Evolutionary conservation across 148 eudicot genomes (phyloP), one percentile per base, ranked within the genome.

Genomic region (Camellia lanceoleosa): DNA sequence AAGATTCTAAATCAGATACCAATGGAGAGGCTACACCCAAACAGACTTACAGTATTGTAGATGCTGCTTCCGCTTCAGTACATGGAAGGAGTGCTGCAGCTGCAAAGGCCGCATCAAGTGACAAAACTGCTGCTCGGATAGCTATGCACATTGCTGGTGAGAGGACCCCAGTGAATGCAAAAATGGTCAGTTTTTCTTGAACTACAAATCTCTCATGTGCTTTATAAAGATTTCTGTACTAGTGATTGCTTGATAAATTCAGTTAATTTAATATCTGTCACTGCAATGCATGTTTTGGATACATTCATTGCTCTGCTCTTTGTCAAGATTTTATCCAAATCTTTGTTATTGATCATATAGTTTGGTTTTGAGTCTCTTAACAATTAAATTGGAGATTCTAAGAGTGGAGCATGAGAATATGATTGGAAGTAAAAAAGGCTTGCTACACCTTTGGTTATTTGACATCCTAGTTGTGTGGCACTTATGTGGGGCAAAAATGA

Each of bases 11-110:
- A 71, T 85, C 91, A 74, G 82, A 77, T 44, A 41, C 44, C 5
- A 80, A 88, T 71, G 93, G 90, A 76, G 92, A 87, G 71, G 79
- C 74, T 66, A 88, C 81, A 74, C 68, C 82, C n/a, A 89, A 80
- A 86, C 94, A 87, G 80, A 74, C 86, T 8, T 93, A 47, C 75
- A 93, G 99, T 86, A 81, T 96, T 74, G 99, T 96, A 43, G 98
- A 96, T 91, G 98, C 98, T 84, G 99, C 99, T 44, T 96, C 99
- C 84, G 99, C 99, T 75, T 89, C 99, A 79, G 98, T 96, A 47
- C 97, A 93, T 78, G 99, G 99, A 80, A 92, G 99, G 89, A 96
- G 97, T 85, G 98, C 99, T 74, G 92, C 92, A 73, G 94, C 99
- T 66, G 98, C 99, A 49, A 93, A 89, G 83, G 87, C 99, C 73